Evolutionary conservation across 2,329 filamentous ascomycete species (phyloP).

Genomic region (Xylaria sp.): DNA sequence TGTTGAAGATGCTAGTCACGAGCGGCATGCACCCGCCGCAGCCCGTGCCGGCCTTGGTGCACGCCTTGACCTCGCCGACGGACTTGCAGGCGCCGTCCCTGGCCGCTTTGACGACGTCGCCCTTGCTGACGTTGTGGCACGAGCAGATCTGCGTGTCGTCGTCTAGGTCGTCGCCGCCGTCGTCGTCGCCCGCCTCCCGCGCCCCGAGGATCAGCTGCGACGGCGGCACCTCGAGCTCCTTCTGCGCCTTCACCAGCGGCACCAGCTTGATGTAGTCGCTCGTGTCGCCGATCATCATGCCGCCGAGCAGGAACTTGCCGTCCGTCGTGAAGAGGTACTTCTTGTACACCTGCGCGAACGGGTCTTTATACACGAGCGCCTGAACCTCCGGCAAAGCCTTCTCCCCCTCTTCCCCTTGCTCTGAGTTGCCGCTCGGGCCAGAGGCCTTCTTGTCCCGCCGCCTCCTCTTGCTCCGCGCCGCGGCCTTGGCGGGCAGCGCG

Average conservation of each 20-base stretch:
- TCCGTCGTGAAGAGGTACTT: slow-evolving; percentile 93
- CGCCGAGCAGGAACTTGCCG: slow-evolving; percentile 90
- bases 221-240: slow-evolving; percentile 79
- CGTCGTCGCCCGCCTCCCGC: slow-evolving; percentile 74
- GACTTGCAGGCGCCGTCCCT: slow-evolving; percentile 85
- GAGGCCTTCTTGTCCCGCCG: slow-evolving; percentile 54
- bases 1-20: slow-evolving; percentile 90
- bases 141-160: slow-evolving; percentile 92
- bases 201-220: slow-evolving; percentile 86
- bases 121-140: slow-evolving; percentile 92
- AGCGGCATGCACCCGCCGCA: slow-evolving; percentile 92
- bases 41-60: slow-evolving; percentile 91
- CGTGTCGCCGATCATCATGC: slow-evolving; percentile 97
- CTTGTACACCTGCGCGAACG: slow-evolving; percentile 89
- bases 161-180: slow-evolving; percentile 79
- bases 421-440: slow-evolving; percentile 62
- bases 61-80: slow-evolving; percentile 84
- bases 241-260: slow-evolving; percentile 86
- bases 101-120: slow-evolving; percentile 76
- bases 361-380: slow-evolving; percentile 87
- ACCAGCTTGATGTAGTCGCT: slow-evolving; percentile 91
- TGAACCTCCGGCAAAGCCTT: slow-evolving; percentile 74
- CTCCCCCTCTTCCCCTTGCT: slow-evolving; percentile 49
- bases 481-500: slow-evolving; percentile 70
- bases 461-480: slow-evolving; percentile 49